A percentile compares a stretch with the other conserved stretches of the same genome.
These are phyloP conservation scores for Filobasidium floriforme DNA, from an alignment of 768 basidiomycete genomes.

Conservation along the genomic window DNA sequence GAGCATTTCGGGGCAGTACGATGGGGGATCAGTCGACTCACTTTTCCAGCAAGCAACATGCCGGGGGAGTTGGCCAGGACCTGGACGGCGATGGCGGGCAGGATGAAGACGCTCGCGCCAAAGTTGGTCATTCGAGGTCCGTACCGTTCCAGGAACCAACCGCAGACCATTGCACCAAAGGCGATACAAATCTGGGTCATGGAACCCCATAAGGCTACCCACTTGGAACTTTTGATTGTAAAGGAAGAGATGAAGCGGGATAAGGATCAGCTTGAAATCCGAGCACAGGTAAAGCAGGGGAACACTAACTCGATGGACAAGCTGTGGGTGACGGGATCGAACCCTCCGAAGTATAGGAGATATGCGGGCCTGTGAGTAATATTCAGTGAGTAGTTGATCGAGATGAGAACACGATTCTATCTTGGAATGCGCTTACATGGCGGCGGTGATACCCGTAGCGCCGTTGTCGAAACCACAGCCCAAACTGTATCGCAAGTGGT, in stretches of 20 bases:
- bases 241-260: no score
- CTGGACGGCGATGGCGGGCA: conserved; percentile 17
- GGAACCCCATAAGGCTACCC: conserved; percentile 4
- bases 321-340: conserved; percentile 18
- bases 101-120: conserved; percentile 18
- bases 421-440: not conserved
- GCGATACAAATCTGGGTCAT: conserved; percentile 7
- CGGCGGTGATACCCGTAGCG: conserved; percentile 8
- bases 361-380: conserved; percentile 2
- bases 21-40: not conserved
- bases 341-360: conserved; percentile 21
- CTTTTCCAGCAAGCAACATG: conserved; percentile 22
- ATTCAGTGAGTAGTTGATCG: not conserved
- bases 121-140: conserved; percentile 19
- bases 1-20: not conserved
- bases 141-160: conserved; percentile 19
- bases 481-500: not conserved
- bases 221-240: not conserved
- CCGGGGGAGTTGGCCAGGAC: conserved; percentile 12
- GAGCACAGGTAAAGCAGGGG: not conserved
- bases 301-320: conserved; percentile 15
- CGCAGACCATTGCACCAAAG: conserved; percentile 16
- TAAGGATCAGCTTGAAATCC: no score
- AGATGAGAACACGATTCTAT: no score
- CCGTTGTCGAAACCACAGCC: conserved; percentile 10